Evolutionary conservation across 192 early-diverging fungal genomes (phyloP), one percentile per base, ranked within the genome.

Genomic region (Spizellomyces punctatus): DNA sequence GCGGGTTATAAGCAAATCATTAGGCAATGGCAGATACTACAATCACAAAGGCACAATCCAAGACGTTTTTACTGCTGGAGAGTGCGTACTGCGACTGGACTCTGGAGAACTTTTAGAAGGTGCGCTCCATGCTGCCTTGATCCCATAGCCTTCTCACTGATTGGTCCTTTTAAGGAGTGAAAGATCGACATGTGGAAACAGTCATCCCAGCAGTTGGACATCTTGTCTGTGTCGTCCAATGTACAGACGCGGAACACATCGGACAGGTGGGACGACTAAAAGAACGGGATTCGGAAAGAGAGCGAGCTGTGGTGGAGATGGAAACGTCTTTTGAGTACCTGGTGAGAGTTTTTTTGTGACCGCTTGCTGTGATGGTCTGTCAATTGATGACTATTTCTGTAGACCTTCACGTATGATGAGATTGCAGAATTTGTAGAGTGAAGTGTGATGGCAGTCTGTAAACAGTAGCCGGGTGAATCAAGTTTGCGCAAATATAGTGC

Each of bases 11-110:
- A 61, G 55, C 44, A 71, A 68, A 46, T 67, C 69, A 6, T 44
- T 76, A 8, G 16, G 41, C 5, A 12, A 21, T 14, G 72, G 72
- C 19, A 19, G 57, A 17, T 59, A 65, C 41, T 76, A 82, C 64
- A 74, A 77, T 36, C 27, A 58, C 12, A 82, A 82, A 59, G 55
- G 70, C 12, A 36, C 75, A 4, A 73, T 82, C 17, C 77, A 79
- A 46, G 80, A 82, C 50, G 73, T 82, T 1, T 9, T 69, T 1
- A 42, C 72, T 8, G 43, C 59, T 41, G 76, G 73, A 8, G 57
- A 71, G 19, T 64, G 67, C 59, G 46, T 68, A 22, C 49, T 76
- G 10, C 44, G 71, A 0, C n/a, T 68, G 4, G 74, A 75, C 41
- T 70, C 8, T 41, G 80, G 71, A 2, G 59, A 68, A 6, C 7